Evolutionary conservation across 2,329 filamentous ascomycete species (phyloP), one percentile per base, ranked within the genome.

Genomic region (Trichoderma sp.): DNA sequence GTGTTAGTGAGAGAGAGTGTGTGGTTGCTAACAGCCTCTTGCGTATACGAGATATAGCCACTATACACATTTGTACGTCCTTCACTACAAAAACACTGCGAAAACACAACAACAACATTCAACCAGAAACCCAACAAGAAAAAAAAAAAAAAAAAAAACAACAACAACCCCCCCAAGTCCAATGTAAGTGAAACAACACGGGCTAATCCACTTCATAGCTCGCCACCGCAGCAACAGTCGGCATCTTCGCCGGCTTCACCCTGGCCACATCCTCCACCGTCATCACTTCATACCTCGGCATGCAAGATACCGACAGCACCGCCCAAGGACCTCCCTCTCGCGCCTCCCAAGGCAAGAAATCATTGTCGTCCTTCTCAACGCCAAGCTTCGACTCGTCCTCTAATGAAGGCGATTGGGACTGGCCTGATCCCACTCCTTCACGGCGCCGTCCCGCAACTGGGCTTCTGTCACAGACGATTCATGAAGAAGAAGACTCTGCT

Each of bases 401-500:
- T 15, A 77, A 76, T 22, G 79, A 81, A 22, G 68, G 77, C 1
- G 79, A 81, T 15, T 81, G 79, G 78, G 77, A 76, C 64, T 79
- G 75, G 76, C 68, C 78, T 5, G 79, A 80, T 56, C 74, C 77
- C 37, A 72, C 76, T 13, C 74, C 76, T n/a, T 75, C 77, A 29
- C 76, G 80, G 10, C 77, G 81, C 65, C 78, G 80, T 61, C 78
- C 80, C 57, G 79, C 79, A 5, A 79, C 81, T 60, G 84, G 85
- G 1, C 75, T 92, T 19, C 78, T 90, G 52, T 83, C 85, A 32
- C 87, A 90, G 74, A 90, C 88, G 0, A 92, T 93, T 70, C 84
- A 90, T 67, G 90, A 92, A 76, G 89, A 92, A 76, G 90, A 92
- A 75, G 89, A 91, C 75, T 87, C 84, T 25, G 84, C 84, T 48